These are phyloP conservation scores for Salix viminalis DNA, from an alignment of 345 rosid species.

Conservation along the genomic window DNA sequence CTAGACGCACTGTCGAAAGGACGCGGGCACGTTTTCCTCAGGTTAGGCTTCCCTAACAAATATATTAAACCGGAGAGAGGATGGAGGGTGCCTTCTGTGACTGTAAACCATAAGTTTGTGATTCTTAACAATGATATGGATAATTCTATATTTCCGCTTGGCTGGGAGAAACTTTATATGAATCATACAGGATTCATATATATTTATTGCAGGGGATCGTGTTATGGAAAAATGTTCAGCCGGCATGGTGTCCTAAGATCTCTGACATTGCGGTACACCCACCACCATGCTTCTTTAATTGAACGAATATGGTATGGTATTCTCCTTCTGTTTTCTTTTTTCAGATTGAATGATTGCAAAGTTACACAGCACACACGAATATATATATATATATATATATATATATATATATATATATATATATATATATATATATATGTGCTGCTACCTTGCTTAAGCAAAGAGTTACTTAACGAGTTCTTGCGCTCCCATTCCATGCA, in stretches of 20 bases:
- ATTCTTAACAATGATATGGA: background rate
- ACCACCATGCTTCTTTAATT: too few relatives aligned
- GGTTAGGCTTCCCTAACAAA: background rate
- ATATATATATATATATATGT: background rate
- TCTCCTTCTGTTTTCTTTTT: background rate
- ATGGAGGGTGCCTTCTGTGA: background rate
- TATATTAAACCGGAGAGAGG: background rate
- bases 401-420: too few relatives aligned
- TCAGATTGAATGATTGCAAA: background rate
- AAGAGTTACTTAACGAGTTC: background rate
- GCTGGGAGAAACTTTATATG: background rate
- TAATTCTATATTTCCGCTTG: slow-evolving; percentile 1
- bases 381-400: too few relatives aligned
- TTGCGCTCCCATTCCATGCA: background rate
- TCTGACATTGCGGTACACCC: background rate
- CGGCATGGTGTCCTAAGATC: background rate
- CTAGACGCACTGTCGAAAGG: background rate
- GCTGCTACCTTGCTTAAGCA: background rate
- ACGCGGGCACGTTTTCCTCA: background rate
- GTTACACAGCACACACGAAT: background rate
- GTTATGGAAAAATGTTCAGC: background rate
- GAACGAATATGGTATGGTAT: too few relatives aligned
- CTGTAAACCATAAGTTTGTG: background rate
- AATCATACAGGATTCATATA: background rate
- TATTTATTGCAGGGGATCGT: background rate